A percentile compares a stretch with the other conserved stretches of the same genome.
Evolutionary conservation across 441 rosid genomes (phyloP).

Genomic region (Corymbia calophylla): DNA sequence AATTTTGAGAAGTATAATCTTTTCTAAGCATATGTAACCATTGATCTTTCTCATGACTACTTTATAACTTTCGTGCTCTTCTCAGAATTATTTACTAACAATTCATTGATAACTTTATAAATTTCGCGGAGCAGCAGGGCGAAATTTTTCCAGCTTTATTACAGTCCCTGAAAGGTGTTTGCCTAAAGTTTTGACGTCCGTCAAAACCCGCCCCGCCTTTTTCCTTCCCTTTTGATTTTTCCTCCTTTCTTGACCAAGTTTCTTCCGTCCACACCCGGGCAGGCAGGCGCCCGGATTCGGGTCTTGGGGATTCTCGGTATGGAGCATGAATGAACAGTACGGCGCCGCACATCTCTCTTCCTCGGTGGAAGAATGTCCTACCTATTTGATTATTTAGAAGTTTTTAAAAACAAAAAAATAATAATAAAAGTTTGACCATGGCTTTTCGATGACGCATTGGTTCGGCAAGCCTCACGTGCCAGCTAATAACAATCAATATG

Average conservation of each 20-base stretch:
- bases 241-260: no score
- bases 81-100: not conserved
- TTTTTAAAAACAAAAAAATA: not conserved
- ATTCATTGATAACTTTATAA: not conserved
- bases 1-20: no score
- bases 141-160: no score
- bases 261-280: no score
- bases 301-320: no score
- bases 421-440: not conserved
- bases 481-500: not conserved
- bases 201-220: no score
- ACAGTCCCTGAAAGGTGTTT: no score
- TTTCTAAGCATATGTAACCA: not conserved
- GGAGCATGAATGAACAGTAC: no score
- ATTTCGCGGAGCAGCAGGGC: no score
- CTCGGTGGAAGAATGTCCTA: not conserved
- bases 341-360: not conserved
- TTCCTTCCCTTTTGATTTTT: no score
- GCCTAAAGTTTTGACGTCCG: no score
- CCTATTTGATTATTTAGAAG: not conserved
- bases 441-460: not conserved
- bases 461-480: not conserved
- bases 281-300: no score
- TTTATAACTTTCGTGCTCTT: not conserved
- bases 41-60: not conserved